Percentiles rank a stretch among this genome's conserved stretches.
These are phyloP conservation scores for Chaetomium cochliodes DNA, from an alignment of 495 filamentous ascomycete species.

Conservation along the genomic window DNA sequence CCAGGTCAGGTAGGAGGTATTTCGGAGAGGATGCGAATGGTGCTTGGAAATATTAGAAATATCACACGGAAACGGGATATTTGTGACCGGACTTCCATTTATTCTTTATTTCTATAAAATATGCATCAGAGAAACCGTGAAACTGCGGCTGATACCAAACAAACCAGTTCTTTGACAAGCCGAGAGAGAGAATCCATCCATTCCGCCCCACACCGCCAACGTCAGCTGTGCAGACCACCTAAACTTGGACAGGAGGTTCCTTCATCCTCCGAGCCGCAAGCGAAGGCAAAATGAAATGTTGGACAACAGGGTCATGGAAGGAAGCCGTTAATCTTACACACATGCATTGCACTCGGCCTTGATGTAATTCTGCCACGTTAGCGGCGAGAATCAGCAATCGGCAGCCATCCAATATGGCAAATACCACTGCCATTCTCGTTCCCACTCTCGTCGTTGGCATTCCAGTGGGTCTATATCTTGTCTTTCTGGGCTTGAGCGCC, in stretches of 20 bases:
- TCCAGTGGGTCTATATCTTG: constrained; percentile 42
- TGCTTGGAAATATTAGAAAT: too few relatives aligned
- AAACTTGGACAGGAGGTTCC: neutral
- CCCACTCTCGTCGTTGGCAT: constrained; percentile 44
- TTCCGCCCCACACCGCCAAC: constrained; percentile 9
- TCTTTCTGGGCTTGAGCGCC: constrained; percentile 48
- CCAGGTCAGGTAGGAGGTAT: neutral
- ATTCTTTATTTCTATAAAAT: too few relatives aligned
- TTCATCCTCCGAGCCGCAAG: neutral
- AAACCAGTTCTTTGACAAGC: too few relatives aligned
- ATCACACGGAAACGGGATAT: too few relatives aligned
- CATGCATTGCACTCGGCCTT: neutral
- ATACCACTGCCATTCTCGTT: constrained; percentile 17
- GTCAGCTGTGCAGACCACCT: constrained; percentile 24
- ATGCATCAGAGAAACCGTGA: too few relatives aligned
- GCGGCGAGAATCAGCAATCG: neutral
- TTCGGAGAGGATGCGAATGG: too few relatives aligned
- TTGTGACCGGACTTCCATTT: too few relatives aligned
- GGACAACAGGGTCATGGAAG: neutral
- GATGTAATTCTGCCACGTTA: constrained; percentile 8
- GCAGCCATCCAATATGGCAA: constrained; percentile 2
- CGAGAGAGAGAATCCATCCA: too few relatives aligned
- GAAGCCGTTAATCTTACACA: neutral
- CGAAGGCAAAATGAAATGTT: neutral
- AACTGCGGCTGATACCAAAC: too few relatives aligned